Base-by-base conservation (phyloP, 495 filamentous ascomycete species). In the Pseudoneurospora amorphoporcata region DNA sequence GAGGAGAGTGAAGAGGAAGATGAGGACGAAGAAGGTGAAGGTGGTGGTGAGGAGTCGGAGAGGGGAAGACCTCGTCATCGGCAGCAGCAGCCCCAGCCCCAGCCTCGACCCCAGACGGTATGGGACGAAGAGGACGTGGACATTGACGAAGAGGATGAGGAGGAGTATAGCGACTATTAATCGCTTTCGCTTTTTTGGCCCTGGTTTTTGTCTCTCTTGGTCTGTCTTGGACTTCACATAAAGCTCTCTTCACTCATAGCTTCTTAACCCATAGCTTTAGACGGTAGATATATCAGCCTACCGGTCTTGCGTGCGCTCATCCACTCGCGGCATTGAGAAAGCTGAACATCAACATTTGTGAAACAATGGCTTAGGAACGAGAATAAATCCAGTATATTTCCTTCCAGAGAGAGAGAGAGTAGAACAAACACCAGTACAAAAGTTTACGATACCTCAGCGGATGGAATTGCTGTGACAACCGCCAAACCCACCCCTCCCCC, bases 81-180 rank as follows among this genome's bases (percentile, higher is more conserved):
- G 29, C 53, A 61, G 29, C 53, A 32, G 23, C 53, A 29, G n/a
- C n/a, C 10, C 9, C 39, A 40, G 39, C 39, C 35, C 35, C 35
- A 5, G 35, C 35, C 35, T 9, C 39, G 7, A 14, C 9, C 41
- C 8, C 39, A 58, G 58, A 6, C 43, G 37, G 70, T 29, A 69
- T 69, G 53, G 68, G 71, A 35, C 10, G 53, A 71, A 23, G 72
- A 61, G 8, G 71, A 32, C 23, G 70, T 42, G 47, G 43, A 58
- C 35, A 61, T 61, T 32, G 23, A 61, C 53, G 53, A 61, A 61
- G 53, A 61, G 53, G 53, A 61, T 32, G 53, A 61, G 9, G 53
- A 37, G n/a, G 43, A 71, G 61, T 29, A 75, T 39, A 37, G 45
- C 38, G 75, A 76, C 12, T 74, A 73, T 9, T 69, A 74, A 61